Base-by-base conservation (phyloP, 2,329 filamentous ascomycete genomes). In the Trichophyton benhamiae region DNA sequence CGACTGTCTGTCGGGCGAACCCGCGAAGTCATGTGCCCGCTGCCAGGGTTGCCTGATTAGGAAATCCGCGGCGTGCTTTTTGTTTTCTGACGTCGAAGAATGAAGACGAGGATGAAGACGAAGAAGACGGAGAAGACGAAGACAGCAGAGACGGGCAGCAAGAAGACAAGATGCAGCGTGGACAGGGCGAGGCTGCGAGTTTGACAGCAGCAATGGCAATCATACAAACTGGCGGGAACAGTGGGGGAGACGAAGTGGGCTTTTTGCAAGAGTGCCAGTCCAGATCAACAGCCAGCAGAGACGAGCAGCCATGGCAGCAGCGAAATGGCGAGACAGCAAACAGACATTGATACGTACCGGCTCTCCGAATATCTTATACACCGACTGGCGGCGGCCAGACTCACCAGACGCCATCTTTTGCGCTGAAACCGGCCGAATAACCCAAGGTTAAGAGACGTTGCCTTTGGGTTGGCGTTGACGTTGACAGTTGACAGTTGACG, bases 331-430 rank as follows among this genome's bases (percentile, higher is more conserved):
- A 57, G 11, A 17, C 30, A 27, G 22, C 8, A 52, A 30, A 15
- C 8, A 25, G 4, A 52, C 46, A 52, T 25, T 52, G 9, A 52
- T 13, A 72, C 72, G 71, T 66, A 74, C 72, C 64, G 69, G 71
- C 49, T 70, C 71, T 65, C 70, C 72, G 60, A 70, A 74, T 63
- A 68, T 72, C 65, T 72, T 72, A 65, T 69, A 67, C n/a, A 69
- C 69, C 48, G 69, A 70, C 53, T 69, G 68, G 61, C 69, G 67
- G 52, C 68, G 70, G 60, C 67, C 65, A 49, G 67, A 67, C 49
- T 61, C 61, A 22, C 69, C 68, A 36, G 69, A 68, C 30, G 71
- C 67, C 71, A 73, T 73, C 65, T 58, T 30, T 67, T 65, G 52
- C 5, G 9, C 33, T 38, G 33, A 38, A 36, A 38, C 33, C 13